Percentiles rank a stretch among this genome's conserved stretches.
Conservation (phyloP, 2,329 filamentous ascomycete genomes). For the Lojkania enalia region DNA sequence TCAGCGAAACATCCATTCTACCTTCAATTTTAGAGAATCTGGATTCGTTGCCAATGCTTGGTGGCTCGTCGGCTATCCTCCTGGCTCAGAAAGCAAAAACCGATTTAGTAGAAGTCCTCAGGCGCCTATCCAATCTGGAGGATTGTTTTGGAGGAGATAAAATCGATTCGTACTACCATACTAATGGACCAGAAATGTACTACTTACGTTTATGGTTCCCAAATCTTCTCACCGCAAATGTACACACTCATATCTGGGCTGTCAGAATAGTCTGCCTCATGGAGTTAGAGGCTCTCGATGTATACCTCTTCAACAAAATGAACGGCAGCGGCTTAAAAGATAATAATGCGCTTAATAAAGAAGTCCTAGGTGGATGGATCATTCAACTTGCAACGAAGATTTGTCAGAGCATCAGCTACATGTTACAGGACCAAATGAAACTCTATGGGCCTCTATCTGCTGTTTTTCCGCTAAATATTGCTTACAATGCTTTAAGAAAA, state of each 20-base stretch:
- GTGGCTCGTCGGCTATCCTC: neutral
- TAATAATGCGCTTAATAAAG: neutral
- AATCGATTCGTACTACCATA: neutral
- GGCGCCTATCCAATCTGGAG: neutral
- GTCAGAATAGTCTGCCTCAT: constrained; percentile 44
- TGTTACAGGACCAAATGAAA: constrained; percentile 46
- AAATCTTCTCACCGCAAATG: constrained; percentile 44
- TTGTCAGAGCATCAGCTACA: constrained; percentile 43
- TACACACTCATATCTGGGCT: constrained; percentile 45
- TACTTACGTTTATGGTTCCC: no score
- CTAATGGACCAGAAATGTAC: neutral
- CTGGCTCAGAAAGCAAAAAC: neutral
- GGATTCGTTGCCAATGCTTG: constrained; percentile 14
- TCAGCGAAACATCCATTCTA: constrained; percentile 34
- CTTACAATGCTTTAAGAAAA: constrained; percentile 1
- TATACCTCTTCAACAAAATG: constrained; percentile 1
- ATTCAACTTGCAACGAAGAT: constrained; percentile 35
- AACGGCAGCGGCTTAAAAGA: neutral
- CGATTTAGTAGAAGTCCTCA: neutral
- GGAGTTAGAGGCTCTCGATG: constrained; percentile 27
- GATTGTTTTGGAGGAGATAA: neutral
- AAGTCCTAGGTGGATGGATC: constrained; percentile 5
- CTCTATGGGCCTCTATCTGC: constrained; percentile 46
- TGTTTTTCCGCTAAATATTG: constrained; percentile 32
- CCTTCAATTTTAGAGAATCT: constrained; percentile 31